A percentile compares a stretch with the other conserved stretches of the same genome.
Evolutionary conservation across 768 basidiomycete genomes (phyloP).

Genomic region (Astraeus odoratus): DNA sequence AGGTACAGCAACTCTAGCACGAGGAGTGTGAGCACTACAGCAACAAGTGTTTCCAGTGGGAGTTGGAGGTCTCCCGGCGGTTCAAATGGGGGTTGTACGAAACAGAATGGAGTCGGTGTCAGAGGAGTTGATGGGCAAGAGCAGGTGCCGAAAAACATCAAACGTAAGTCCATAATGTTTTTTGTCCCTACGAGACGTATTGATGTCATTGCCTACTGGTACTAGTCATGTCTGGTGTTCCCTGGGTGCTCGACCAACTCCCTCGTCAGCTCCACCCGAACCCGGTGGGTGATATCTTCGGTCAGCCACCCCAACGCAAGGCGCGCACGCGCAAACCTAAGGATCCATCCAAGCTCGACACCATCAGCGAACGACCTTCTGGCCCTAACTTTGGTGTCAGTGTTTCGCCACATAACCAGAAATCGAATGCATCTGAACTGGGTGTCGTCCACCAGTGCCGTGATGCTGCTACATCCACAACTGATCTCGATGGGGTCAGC

Average conservation of each 20-base stretch:
- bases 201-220: slow-evolving; percentile 1
- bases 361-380: slow-evolving; percentile 63
- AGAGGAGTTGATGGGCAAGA: slow-evolving; percentile 19
- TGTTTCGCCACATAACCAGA: not conserved
- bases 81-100: not conserved
- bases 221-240: slow-evolving; percentile 69
- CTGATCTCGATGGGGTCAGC: slow-evolving; percentile 46
- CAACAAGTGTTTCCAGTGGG: slow-evolving; percentile 68
- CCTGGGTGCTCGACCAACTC: slow-evolving; percentile 65
- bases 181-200: not conserved
- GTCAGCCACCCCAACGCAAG: slow-evolving; percentile 50
- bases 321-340: slow-evolving; percentile 61
- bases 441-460: slow-evolving; percentile 37
- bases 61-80: slow-evolving; percentile 59
- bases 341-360: slow-evolving; percentile 55
- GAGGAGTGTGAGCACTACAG: slow-evolving; percentile 71
- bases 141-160: slow-evolving; percentile 63
- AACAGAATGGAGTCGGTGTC: slow-evolving; percentile 12
- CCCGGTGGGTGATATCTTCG: slow-evolving; percentile 57
- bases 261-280: slow-evolving; percentile 60
- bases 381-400: not conserved
- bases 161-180: slow-evolving; percentile 50
- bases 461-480: slow-evolving; percentile 72
- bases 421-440: slow-evolving; percentile 11
- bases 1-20: slow-evolving; percentile 65